phyloP scores from a whole-genome alignment of 2,329 filamentous ascomycete genomes.

The Sphaceloma murrayae region DNA sequence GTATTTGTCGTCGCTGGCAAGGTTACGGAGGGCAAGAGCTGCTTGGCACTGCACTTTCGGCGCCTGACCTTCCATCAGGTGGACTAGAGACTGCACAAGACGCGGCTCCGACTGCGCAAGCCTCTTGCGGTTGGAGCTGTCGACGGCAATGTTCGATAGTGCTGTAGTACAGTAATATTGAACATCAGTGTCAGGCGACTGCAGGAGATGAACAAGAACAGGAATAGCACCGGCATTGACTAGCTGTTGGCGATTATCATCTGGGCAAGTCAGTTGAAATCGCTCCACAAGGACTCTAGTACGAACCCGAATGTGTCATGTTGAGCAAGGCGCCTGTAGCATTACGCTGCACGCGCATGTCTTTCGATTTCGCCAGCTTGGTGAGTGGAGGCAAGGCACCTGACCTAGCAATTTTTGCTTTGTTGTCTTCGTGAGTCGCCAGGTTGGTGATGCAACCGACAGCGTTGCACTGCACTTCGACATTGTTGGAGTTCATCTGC shows the following conservation, averaged over 20 bases:
- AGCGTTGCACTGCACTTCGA: constrained; percentile 98
- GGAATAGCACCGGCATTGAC: constrained; percentile 97
- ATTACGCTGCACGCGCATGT: constrained; percentile 97
- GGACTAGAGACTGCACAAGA: constrained; percentile 85
- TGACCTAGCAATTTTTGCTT: constrained; percentile 93
- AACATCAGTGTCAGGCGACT: constrained; percentile 88
- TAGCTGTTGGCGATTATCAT: constrained; percentile 94
- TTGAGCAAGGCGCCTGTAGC: constrained; percentile 92
- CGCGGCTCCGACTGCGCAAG: constrained; percentile 84
- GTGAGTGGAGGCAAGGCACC: constrained; percentile 87
- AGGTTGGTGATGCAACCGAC: constrained; percentile 98
- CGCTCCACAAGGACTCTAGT: neutral
- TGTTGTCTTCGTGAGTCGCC: constrained; percentile 97
- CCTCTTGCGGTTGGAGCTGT: constrained; percentile 80
- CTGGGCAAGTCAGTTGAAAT: constrained; percentile 38
- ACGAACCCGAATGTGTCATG: constrained; percentile 94
- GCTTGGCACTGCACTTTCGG: constrained; percentile 98
- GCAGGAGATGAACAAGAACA: constrained; percentile 87
- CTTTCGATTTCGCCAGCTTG: constrained; percentile 86
- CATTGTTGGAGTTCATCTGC: constrained; percentile 96
- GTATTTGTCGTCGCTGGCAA: constrained; percentile 97
- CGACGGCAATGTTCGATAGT: constrained; percentile 95
- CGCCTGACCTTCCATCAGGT: constrained; percentile 93
- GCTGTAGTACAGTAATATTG: constrained; percentile 99
- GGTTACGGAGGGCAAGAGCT: constrained; percentile 81